Percentiles rank a stretch among this genome's conserved stretches.
These are phyloP conservation scores for Fraxinus pennsylvanica DNA, from an alignment of 257 asterid species.

Conservation along the genomic window DNA sequence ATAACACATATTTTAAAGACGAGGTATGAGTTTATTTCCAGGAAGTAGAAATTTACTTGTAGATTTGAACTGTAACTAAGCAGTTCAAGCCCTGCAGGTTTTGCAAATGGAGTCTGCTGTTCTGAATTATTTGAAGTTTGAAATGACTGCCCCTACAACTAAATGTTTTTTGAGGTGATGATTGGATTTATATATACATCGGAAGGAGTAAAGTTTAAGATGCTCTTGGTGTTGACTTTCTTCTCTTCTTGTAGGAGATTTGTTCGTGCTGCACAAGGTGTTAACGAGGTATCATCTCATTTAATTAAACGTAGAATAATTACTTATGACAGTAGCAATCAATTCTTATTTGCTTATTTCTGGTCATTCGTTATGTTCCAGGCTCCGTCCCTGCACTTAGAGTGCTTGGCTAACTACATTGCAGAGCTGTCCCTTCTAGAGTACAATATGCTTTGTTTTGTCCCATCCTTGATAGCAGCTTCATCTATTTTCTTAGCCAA, in stretches of 20 bases:
- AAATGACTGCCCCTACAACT: conserved; percentile 54
- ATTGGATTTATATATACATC: background rate
- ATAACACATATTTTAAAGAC: conserved; percentile 84
- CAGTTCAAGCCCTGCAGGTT: conserved; percentile 33
- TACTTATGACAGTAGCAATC: background rate
- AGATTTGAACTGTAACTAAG: conserved; percentile 1
- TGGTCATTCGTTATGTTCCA: background rate
- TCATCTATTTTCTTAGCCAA: conserved; percentile 57
- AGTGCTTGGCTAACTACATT: conserved; percentile 50
- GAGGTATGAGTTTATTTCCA: conserved; percentile 45
- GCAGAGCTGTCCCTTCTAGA: conserved; percentile 57
- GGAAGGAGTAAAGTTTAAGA: background rate
- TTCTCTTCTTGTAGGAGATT: conserved; percentile 39
- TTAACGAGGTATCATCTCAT: conserved; percentile 36
- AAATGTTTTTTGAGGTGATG: conserved; percentile 58
- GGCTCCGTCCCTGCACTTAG: conserved; percentile 47
- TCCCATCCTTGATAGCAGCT: conserved; percentile 56
- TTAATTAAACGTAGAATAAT: background rate
- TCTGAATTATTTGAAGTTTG: conserved; percentile 47
- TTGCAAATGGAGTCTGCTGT: conserved; percentile 38
- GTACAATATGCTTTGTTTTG: conserved; percentile 47
- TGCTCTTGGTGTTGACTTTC: conserved; percentile 3
- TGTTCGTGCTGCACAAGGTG: conserved; percentile 54
- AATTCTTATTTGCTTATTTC: background rate
- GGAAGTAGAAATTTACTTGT: background rate